Conservation (phyloP, 2,329 filamentous ascomycete species). For the Dothistroma pini region DNA sequence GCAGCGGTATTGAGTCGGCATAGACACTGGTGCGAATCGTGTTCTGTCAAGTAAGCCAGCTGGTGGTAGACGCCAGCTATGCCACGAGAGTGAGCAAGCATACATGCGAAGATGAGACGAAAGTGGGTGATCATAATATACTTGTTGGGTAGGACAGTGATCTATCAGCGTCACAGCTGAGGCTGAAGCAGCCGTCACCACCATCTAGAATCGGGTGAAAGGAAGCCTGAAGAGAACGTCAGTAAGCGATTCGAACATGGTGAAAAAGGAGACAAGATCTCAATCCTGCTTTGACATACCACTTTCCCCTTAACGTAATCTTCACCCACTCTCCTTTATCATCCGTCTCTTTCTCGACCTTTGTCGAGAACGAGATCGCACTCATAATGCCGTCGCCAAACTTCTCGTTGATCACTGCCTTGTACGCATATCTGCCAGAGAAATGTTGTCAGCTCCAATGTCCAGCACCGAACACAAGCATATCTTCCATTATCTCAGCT, state of each 20-base stretch:
- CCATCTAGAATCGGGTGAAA: constrained; percentile 46
- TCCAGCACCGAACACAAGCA: too few relatives aligned
- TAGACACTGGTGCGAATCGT: too few relatives aligned
- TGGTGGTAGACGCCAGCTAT: too few relatives aligned
- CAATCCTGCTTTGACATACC: constrained; percentile 46
- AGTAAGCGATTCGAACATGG: constrained; percentile 4
- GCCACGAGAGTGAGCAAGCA: too few relatives aligned
- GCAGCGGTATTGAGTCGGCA: too few relatives aligned
- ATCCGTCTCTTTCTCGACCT: constrained; percentile 80
- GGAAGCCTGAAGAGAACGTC: constrained; percentile 40
- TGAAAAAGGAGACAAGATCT: neutral
- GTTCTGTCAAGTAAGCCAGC: too few relatives aligned
- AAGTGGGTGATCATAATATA: neutral
- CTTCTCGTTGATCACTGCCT: constrained; percentile 94
- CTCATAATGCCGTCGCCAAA: constrained; percentile 83
- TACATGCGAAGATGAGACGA: neutral
- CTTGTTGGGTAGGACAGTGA: neutral
- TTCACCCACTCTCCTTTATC: constrained; percentile 80
- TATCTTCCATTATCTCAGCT: too few relatives aligned
- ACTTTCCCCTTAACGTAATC: constrained; percentile 80
- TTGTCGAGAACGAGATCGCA: constrained; percentile 84
- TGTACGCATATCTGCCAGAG: constrained; percentile 67
- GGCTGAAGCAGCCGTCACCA: neutral
- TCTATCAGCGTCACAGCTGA: neutral
- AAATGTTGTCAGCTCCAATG: too few relatives aligned